Evolutionary conservation across 257 asterid species (phyloP).

Genomic region (Perilla frutescens): DNA sequence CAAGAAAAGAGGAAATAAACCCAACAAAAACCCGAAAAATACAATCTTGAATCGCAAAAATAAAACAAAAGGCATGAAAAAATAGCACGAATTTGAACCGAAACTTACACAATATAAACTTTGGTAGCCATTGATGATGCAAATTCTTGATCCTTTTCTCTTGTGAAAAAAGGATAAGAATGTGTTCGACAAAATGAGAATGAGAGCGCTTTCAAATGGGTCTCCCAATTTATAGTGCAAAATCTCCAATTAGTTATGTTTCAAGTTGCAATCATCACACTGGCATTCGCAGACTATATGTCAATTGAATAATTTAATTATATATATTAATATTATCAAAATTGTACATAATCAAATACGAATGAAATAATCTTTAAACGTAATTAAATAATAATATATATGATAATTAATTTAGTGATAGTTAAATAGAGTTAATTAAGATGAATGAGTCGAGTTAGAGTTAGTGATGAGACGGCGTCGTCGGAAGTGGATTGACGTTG

Average conservation of each 20-base stretch:
- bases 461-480: slow-evolving; percentile 22
- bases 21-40: slow-evolving; percentile 7
- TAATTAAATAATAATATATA: neutral
- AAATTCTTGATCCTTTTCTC: neutral
- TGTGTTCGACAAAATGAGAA: slow-evolving; percentile 29
- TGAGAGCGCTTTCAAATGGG: slow-evolving; percentile 31
- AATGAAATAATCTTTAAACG: neutral
- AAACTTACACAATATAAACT: slow-evolving; percentile 72
- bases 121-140: slow-evolving; percentile 64
- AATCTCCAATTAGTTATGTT: slow-evolving; percentile 28
- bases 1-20: slow-evolving; percentile 4
- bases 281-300: neutral
- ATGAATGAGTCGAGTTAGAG: neutral
- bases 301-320: neutral
- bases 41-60: neutral
- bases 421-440: neutral
- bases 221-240: slow-evolving; percentile 40
- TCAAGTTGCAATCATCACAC: slow-evolving; percentile 25
- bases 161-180: slow-evolving; percentile 16
- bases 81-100: neutral
- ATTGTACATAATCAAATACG: neutral
- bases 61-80: neutral
- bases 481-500: slow-evolving; percentile 33
- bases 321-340: neutral
- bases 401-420: too few species aligned